Conservation (phyloP, 1,284 basidiomycete species). For the Meira miltonrushii region DNA sequence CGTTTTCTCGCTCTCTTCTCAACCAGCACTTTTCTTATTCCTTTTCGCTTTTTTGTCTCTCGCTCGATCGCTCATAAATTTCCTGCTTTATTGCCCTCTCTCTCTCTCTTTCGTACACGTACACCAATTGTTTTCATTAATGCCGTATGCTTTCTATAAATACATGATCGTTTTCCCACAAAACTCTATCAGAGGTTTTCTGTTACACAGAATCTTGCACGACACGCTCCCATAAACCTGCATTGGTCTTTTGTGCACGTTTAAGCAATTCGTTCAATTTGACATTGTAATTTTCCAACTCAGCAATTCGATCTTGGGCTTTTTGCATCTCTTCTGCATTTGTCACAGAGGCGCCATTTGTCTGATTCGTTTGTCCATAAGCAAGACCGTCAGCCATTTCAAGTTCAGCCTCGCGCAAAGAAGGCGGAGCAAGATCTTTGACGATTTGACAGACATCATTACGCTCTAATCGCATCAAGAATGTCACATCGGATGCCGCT, state of each 20-base stretch:
- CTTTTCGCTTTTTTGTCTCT: not conserved
- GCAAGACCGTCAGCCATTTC: no score
- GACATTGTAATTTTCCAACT: not conserved
- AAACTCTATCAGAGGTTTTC: not conserved
- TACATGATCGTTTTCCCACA: not conserved
- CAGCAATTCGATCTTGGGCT: not conserved
- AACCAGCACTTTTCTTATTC: not conserved
- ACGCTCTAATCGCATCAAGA: not conserved
- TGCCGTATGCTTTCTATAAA: not conserved
- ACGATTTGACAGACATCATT: not conserved
- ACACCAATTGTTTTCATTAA: not conserved
- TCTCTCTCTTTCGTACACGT: not conserved
- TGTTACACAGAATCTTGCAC: not conserved
- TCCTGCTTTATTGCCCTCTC: not conserved
- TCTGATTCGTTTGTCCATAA: no score
- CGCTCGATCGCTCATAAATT: not conserved
- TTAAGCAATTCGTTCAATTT: slow-evolving; percentile 3
- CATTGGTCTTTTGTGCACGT: slow-evolving; percentile 9
- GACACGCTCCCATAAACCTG: slow-evolving; percentile 1
- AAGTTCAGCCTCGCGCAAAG: not conserved
- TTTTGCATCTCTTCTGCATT: not conserved
- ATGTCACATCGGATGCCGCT: not conserved
- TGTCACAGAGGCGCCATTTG: not conserved
- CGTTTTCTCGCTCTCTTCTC: not conserved
- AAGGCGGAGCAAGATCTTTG: not conserved